Percentiles rank a stretch among this genome's conserved stretches.
Conservation (phyloP, 2,329 filamentous ascomycete genomes). For the Spiromastix sp. region DNA sequence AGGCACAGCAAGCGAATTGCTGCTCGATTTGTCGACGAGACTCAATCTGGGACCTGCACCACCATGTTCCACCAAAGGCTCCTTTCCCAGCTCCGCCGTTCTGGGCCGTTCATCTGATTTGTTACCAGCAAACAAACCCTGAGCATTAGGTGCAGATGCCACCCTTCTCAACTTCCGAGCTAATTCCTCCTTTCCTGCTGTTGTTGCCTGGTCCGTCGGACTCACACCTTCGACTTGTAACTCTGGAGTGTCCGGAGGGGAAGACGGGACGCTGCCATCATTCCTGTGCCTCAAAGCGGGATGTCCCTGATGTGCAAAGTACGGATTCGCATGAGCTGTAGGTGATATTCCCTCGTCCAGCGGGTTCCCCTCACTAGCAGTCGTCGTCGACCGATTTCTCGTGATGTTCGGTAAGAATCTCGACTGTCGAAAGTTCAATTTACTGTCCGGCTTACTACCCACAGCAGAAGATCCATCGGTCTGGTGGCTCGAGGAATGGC, state of each 20-base stretch:
- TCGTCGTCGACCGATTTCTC: conserved; percentile 79
- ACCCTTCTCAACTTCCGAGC: conserved; percentile 87
- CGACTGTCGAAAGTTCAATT: conserved; percentile 67
- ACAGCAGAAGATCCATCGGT: conserved; percentile 18
- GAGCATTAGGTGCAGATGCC: conserved; percentile 91
- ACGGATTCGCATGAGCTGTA: conserved; percentile 89
- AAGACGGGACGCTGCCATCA: conserved; percentile 82
- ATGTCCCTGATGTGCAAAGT: conserved; percentile 93
- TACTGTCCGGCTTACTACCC: conserved; percentile 48
- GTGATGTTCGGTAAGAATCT: conserved; percentile 81
- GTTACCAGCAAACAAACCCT: conserved; percentile 67
- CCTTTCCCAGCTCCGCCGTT: conserved; percentile 78
- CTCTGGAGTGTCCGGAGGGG: conserved; percentile 79
- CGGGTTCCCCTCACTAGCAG: conserved; percentile 84
- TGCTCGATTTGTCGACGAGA: conserved; percentile 39
- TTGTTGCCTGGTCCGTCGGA: conserved; percentile 56
- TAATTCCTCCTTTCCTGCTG: conserved; percentile 82
- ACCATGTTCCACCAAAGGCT: conserved; percentile 56
- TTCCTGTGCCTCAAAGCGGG: conserved; percentile 91
- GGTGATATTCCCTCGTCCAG: conserved; percentile 84
- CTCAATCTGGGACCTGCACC: conserved; percentile 43
- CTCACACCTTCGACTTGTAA: conserved; percentile 62
- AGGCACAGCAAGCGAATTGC: conserved; percentile 21
- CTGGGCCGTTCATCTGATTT: conserved; percentile 59
- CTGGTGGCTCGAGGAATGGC: conserved; percentile 17